Evolutionary conservation across 2,329 filamentous ascomycete species (phyloP).

Genomic region (Cladosporium cucumerinum): DNA sequence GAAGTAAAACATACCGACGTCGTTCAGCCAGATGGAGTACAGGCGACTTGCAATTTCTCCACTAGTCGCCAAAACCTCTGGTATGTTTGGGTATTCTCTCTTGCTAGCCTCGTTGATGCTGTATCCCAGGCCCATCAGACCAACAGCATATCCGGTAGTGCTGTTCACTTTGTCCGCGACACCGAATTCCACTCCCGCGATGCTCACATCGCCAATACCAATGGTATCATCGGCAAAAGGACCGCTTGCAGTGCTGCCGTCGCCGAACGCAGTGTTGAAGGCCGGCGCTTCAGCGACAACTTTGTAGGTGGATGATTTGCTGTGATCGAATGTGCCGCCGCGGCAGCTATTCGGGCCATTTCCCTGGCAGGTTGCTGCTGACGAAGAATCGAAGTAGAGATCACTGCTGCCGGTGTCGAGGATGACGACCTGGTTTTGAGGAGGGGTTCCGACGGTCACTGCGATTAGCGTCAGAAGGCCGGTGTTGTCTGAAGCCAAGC

Average conservation of each 20-base stretch:
- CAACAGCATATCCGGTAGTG: slow-evolving; percentile 30
- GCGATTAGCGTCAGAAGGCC: not conserved
- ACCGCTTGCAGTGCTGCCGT: slow-evolving; percentile 27
- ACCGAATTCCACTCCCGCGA: slow-evolving; percentile 32
- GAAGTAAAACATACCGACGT: slow-evolving; percentile 18
- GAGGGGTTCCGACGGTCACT: slow-evolving; percentile 34
- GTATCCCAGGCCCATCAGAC: slow-evolving; percentile 35
- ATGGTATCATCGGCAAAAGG: slow-evolving; percentile 31
- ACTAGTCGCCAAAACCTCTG: slow-evolving; percentile 30
- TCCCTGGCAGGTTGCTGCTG: slow-evolving; percentile 25
- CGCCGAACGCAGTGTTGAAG: slow-evolving; percentile 33
- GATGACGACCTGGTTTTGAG: slow-evolving; percentile 32
- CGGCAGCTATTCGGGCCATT: slow-evolving; percentile 25
- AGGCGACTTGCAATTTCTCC: slow-evolving; percentile 32
- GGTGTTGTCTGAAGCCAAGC: not conserved
- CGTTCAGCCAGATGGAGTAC: slow-evolving; percentile 35
- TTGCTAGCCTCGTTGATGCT: slow-evolving; percentile 27
- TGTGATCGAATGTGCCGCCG: slow-evolving; percentile 30
- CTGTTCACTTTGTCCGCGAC: slow-evolving; percentile 28
- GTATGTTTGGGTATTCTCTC: slow-evolving; percentile 33
- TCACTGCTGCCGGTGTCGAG: slow-evolving; percentile 36
- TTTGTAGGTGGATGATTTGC: slow-evolving; percentile 28
- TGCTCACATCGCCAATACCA: slow-evolving; percentile 29
- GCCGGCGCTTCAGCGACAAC: slow-evolving; percentile 24
- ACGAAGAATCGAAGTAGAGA: slow-evolving; percentile 32